Percentiles rank a stretch among this genome's conserved stretches.
phyloP scores from a whole-genome alignment of 108 stramenopile genomes.

The Licmophora abbreviata region DNA sequence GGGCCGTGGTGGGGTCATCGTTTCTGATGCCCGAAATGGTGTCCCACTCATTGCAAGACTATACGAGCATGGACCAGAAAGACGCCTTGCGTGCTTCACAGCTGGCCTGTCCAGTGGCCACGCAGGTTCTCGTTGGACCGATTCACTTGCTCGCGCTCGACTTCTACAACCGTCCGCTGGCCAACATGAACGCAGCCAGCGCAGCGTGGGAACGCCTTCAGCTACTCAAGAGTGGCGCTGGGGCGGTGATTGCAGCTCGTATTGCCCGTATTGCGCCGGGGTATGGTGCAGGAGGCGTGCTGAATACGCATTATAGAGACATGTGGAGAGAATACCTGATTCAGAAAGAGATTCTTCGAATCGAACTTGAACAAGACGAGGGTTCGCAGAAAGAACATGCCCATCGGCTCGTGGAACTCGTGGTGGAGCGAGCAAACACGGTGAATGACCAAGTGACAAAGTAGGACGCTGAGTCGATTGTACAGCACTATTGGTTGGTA shows the following conservation, averaged over 20 bases:
- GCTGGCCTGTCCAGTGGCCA: slow-evolving; percentile 22
- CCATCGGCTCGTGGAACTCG: too few species aligned
- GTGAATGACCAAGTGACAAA: too few species aligned
- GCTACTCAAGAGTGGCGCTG: slow-evolving; percentile 14
- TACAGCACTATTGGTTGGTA: too few species aligned
- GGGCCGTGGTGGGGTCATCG: slow-evolving; percentile 39
- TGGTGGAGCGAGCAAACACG: too few species aligned
- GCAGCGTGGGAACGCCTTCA: slow-evolving; percentile 15
- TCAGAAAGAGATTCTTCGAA: slow-evolving; percentile 7
- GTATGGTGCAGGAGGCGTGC: slow-evolving; percentile 48
- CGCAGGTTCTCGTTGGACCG: slow-evolving; percentile 45
- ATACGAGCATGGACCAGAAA: slow-evolving; percentile 11
- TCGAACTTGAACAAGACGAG: background rate
- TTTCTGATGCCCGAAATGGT: slow-evolving; percentile 46
- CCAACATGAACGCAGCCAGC: background rate
- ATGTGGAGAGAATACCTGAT: slow-evolving; percentile 11
- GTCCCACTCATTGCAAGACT: background rate
- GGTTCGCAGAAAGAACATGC: too few species aligned
- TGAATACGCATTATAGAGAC: slow-evolving; percentile 21
- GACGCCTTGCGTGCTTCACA: slow-evolving; percentile 24
- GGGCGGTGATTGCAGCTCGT: slow-evolving; percentile 24
- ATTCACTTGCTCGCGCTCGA: slow-evolving; percentile 45
- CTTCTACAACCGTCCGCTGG: slow-evolving; percentile 37
- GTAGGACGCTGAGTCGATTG: too few species aligned
- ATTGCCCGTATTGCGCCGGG: slow-evolving; percentile 45